Percentiles rank a stretch among this genome's conserved stretches.
Evolutionary conservation across 768 basidiomycete genomes (phyloP).

Genomic region (Mycena vitilis): DNA sequence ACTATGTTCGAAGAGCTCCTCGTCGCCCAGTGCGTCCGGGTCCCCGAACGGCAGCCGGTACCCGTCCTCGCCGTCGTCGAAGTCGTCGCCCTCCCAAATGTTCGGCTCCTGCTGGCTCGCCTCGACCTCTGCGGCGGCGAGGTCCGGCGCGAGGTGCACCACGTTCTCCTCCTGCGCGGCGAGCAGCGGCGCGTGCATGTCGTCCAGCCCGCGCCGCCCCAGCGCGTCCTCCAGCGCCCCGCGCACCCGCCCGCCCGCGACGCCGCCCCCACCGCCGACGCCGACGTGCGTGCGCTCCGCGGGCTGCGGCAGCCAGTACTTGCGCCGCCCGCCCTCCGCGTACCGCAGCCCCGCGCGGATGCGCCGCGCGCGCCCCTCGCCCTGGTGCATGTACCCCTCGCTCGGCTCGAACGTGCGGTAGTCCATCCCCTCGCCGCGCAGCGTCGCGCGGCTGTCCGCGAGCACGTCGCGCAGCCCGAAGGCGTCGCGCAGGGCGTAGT

Average conservation of each 20-base stretch:
- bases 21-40: slow-evolving; percentile 71
- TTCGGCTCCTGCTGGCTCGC: slow-evolving; percentile 47
- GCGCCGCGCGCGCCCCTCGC: slow-evolving; percentile 84
- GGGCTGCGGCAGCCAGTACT: slow-evolving; percentile 95
- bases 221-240: slow-evolving; percentile 53
- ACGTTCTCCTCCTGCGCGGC: slow-evolving; percentile 69
- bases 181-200: slow-evolving; percentile 82
- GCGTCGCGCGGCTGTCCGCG: slow-evolving; percentile 84
- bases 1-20: slow-evolving; percentile 80
- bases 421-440: slow-evolving; percentile 91
- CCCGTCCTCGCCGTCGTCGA: slow-evolving; percentile 50
- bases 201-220: slow-evolving; percentile 59
- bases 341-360: slow-evolving; percentile 95
- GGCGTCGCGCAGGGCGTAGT: slow-evolving; percentile 88
- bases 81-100: slow-evolving; percentile 48
- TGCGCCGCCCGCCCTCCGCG: slow-evolving; percentile 86
- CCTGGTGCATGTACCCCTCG: slow-evolving; percentile 93
- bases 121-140: slow-evolving; percentile 50
- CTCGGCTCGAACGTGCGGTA: slow-evolving; percentile 98
- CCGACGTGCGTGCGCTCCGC: slow-evolving; percentile 51
- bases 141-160: slow-evolving; percentile 73
- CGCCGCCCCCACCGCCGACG: slow-evolving; percentile 44
- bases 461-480: slow-evolving; percentile 89
- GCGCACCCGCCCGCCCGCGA: slow-evolving; percentile 51
- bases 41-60: slow-evolving; percentile 77